Conservation (phyloP, 495 filamentous ascomycete species). For the Pseudomonodictys pantanalensis region DNA sequence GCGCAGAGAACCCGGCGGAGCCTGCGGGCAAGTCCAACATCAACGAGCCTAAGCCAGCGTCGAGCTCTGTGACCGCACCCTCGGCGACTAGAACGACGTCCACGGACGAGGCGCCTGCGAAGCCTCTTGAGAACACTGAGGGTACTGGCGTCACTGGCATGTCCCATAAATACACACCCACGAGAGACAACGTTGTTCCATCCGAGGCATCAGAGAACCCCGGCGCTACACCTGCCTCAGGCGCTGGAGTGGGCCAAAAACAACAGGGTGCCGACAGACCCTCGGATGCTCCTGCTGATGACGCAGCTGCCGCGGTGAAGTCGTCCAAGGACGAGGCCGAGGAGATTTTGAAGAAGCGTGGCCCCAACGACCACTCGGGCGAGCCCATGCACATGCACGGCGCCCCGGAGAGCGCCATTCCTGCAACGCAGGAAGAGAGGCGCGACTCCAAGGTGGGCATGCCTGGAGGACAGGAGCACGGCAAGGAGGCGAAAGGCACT, state of each 20-base stretch:
- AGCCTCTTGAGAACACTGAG: constrained; percentile 28
- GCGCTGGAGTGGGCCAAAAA: constrained; percentile 33
- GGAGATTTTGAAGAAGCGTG: constrained; percentile 16
- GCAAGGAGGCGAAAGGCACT: constrained; percentile 48
- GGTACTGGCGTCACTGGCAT: constrained; percentile 31
- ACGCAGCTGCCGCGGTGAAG: constrained; percentile 19
- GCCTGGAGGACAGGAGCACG: constrained; percentile 53
- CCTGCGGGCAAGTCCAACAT: not conserved
- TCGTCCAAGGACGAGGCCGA: constrained; percentile 29
- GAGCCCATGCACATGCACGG: constrained; percentile 33
- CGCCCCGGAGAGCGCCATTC: constrained; percentile 30
- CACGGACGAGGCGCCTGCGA: not conserved
- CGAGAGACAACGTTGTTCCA: constrained; percentile 15
- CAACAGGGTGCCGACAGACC: constrained; percentile 43
- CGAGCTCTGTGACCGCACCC: not conserved
- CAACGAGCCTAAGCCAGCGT: not conserved
- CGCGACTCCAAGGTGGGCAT: constrained; percentile 42
- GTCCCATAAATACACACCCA: not conserved
- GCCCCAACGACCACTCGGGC: constrained; percentile 33
- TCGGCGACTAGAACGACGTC: not conserved
- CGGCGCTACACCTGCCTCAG: constrained; percentile 25
- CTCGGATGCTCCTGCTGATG: constrained; percentile 29
- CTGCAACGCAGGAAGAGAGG: constrained; percentile 27
- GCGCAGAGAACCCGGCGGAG: not conserved
- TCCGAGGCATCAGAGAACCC: constrained; percentile 24